phyloP scores from a whole-genome alignment of 176 grass and related monocot genomes.

The Eragrostis nindensis region DNA sequence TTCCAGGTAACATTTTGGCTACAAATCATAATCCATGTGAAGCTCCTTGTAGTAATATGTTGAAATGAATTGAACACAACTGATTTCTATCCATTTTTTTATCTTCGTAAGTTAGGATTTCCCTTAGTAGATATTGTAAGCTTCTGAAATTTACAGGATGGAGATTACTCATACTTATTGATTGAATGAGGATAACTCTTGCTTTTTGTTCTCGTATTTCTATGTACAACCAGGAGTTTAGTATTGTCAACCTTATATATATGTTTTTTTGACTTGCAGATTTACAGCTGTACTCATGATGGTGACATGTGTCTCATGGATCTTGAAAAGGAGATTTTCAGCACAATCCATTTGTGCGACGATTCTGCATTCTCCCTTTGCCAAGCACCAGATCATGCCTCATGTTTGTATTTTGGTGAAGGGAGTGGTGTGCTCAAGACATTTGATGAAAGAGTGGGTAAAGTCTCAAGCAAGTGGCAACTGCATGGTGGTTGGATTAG shows the following conservation, averaged over 20 bases:
- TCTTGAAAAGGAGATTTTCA: constrained; percentile 52
- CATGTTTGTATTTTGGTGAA: constrained; percentile 54
- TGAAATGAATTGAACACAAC: not conserved
- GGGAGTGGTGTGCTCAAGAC: constrained; percentile 38
- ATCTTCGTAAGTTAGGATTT: not conserved
- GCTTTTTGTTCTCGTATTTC: not conserved
- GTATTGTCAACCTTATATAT: not conserved
- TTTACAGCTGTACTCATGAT: constrained; percentile 62
- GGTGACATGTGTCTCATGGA: constrained; percentile 71
- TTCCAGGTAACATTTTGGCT: not conserved
- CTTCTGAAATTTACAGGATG: not conserved
- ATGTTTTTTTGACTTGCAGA: constrained; percentile 39
- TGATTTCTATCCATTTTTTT: not conserved
- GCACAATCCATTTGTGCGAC: constrained; percentile 47
- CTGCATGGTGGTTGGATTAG: constrained; percentile 45
- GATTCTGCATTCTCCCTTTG: constrained; percentile 44
- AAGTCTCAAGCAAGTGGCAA: constrained; percentile 44
- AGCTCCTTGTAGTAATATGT: not conserved
- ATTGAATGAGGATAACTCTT: not conserved
- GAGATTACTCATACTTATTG: not conserved
- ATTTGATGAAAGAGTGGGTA: constrained; percentile 57
- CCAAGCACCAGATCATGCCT: constrained; percentile 44
- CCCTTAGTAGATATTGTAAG: not conserved
- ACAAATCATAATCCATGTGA: not conserved
- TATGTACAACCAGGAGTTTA: not conserved